Evolutionary conservation across 2,329 filamentous ascomycete genomes (phyloP), one percentile per base, ranked within the genome.

Genomic region (Ramularia endophylla): DNA sequence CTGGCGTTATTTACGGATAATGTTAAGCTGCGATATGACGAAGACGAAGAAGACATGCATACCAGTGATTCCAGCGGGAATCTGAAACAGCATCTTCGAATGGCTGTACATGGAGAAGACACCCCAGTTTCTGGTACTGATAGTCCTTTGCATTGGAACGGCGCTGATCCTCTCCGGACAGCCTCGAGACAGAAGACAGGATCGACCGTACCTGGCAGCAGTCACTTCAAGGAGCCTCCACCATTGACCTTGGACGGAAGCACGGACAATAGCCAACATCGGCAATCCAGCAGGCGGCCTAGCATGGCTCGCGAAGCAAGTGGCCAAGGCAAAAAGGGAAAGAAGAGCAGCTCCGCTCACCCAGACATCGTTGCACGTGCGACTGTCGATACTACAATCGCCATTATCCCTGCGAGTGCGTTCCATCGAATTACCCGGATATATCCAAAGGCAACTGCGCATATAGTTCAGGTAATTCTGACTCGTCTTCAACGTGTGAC

Each of bases 321-420:
- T 34, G 40, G 36, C 12, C 40, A 38, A 27, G 30, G 27, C 45
- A 52, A 49, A 44, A 50, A 31, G 36, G 43, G 62, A 28, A 65
- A 56, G 51, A 70, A 62, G 46, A 53, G 78, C 8, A 83, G 82
- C 50, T 97, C 92, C 11, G 88, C 87, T 0, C 92, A 98, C 65
- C 92, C 92, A 8, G 92, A 98, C 58, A 92, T 98, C 48, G 87
- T 98, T 50, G 92, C 90, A n/a, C 78, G 92, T 51, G 92, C 92
- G 5, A 94, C 88, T 12, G 85, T 94, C 17, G 94, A 98, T 60
- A 98, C 92, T 0, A 98, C 94, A 0, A 95, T 98, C 64, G 92
- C 92, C 5, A 94, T 98, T 50, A 98, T 98, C 43, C 94, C 94
- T 1, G 92, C 92, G 1, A 95, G 88, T 60, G 94, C 92, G 3